These are phyloP conservation scores for Balakata baccata DNA, from an alignment of 345 rosid genomes.

Conservation along the genomic window DNA sequence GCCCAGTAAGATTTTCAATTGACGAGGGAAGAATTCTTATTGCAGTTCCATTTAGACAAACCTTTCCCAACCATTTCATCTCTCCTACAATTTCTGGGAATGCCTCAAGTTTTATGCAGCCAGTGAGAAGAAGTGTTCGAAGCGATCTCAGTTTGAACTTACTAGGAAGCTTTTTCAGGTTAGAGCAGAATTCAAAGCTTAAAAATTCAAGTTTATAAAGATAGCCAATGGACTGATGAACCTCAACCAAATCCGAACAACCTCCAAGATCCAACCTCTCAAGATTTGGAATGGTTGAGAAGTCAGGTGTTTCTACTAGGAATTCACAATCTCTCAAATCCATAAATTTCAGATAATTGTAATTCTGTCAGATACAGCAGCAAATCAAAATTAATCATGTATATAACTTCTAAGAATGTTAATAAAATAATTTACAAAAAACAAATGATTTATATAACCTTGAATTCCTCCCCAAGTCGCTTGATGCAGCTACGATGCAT, in stretches of 20 bases:
- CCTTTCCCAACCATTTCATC: constrained; percentile 7
- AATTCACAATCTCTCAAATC: constrained; percentile 19
- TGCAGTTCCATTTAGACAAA: constrained; percentile 16
- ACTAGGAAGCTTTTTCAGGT: constrained; percentile 23
- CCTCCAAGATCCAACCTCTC: constrained; percentile 27
- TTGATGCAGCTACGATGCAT: constrained; percentile 14
- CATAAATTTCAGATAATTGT: constrained; percentile 12
- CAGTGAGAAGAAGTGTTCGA: constrained; percentile 10
- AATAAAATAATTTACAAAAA: not conserved
- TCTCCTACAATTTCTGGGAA: constrained; percentile 24
- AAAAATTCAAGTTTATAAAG: constrained; percentile 15
- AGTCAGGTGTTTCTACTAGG: constrained; percentile 18
- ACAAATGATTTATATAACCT: not conserved
- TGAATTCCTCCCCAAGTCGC: constrained; percentile 14
- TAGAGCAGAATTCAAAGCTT: constrained; percentile 25
- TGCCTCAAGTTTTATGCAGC: constrained; percentile 23
- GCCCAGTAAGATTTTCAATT: constrained; percentile 16
- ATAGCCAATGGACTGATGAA: constrained; percentile 15
- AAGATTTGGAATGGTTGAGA: constrained; percentile 14
- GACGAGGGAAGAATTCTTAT: constrained; percentile 28
- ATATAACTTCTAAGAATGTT: not conserved
- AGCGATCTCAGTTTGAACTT: constrained; percentile 18
- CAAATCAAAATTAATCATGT: not conserved
- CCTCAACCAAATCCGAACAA: constrained; percentile 16
- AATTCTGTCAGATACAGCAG: constrained; percentile 15